Conservation (phyloP, 805 yeast species). For the Monosporozyma aerobia region DNA sequence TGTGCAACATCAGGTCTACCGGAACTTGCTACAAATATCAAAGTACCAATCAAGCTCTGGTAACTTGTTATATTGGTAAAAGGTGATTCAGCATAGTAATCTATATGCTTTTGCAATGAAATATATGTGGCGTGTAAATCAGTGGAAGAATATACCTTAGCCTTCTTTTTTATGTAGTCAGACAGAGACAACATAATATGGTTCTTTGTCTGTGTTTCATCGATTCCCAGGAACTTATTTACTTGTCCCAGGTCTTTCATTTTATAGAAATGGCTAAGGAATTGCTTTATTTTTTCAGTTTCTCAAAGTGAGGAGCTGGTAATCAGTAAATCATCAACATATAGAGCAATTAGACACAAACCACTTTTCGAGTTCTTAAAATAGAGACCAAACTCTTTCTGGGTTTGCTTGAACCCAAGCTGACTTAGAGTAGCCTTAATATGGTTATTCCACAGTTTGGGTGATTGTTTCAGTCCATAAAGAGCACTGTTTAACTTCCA, state of each 20-base stretch:
- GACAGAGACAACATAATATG: neutral
- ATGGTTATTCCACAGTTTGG: constrained; percentile 24
- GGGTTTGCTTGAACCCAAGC: constrained; percentile 13
- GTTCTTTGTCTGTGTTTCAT: neutral
- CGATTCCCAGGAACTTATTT: constrained; percentile 5
- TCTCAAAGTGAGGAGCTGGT: too few relatives aligned
- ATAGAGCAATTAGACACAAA: neutral
- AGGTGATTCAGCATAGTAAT: neutral
- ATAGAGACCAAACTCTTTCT: constrained; percentile 3
- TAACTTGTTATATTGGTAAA: neutral
- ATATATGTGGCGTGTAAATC: too few relatives aligned
- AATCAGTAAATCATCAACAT: constrained; percentile 5
- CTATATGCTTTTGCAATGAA: neutral
- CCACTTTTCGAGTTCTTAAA: neutral
- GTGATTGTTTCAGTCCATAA: constrained; percentile 12
- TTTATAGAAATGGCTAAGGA: too few relatives aligned
- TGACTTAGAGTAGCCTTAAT: constrained; percentile 20
- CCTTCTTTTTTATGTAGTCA: neutral
- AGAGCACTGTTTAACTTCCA: constrained; percentile 9
- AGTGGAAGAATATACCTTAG: neutral
- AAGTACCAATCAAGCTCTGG: constrained; percentile 5
- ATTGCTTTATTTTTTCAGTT: too few relatives aligned
- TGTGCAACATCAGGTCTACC: constrained; percentile 10
- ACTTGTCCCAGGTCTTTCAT: constrained; percentile 6
- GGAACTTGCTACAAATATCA: constrained; percentile 6